Evolutionary conservation across 1,284 basidiomycete genomes (phyloP).

Genomic region (Boletus hoseneyae): DNA sequence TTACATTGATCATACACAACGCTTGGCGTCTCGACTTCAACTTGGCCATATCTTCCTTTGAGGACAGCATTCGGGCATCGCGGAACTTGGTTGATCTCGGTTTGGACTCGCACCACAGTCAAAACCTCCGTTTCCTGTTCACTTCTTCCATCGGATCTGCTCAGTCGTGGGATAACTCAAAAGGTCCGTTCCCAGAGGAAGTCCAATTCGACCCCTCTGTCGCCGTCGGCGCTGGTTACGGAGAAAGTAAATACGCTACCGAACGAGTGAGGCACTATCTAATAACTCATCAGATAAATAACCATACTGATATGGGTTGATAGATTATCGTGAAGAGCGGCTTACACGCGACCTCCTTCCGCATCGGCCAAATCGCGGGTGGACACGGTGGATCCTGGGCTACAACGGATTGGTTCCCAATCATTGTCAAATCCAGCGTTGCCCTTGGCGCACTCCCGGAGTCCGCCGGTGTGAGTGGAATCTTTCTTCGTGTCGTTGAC

Average conservation of each 20-base stretch:
- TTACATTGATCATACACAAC: slow-evolving; percentile 30
- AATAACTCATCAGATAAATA: no score
- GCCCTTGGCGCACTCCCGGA: slow-evolving; percentile 29
- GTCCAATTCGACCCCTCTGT: slow-evolving; percentile 20
- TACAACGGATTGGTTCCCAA: slow-evolving; percentile 33
- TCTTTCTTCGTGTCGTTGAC: no score
- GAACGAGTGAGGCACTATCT: slow-evolving; percentile 30
- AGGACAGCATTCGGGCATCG: slow-evolving; percentile 20
- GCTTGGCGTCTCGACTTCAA: slow-evolving; percentile 32
- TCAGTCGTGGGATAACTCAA: slow-evolving; percentile 35
- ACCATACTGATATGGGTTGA: background rate
- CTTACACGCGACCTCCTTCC: slow-evolving; percentile 24
- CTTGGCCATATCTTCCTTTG: slow-evolving; percentile 24
- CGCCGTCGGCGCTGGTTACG: slow-evolving; percentile 33
- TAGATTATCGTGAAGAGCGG: slow-evolving; percentile 29
- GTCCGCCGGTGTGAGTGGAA: slow-evolving; percentile 22
- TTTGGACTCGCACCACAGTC: slow-evolving; percentile 8
- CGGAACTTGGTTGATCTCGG: slow-evolving; percentile 24
- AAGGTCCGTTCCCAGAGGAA: slow-evolving; percentile 34
- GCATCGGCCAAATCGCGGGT: slow-evolving; percentile 35
- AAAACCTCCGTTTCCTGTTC: slow-evolving; percentile 33
- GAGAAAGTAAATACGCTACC: slow-evolving; percentile 35
- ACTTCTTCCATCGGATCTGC: slow-evolving; percentile 33
- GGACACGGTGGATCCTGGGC: slow-evolving; percentile 31
- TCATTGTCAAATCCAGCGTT: slow-evolving; percentile 29